phyloP scores from a whole-genome alignment of 208 protist genomes.

The Acanthamoeba triangularis region DNA sequence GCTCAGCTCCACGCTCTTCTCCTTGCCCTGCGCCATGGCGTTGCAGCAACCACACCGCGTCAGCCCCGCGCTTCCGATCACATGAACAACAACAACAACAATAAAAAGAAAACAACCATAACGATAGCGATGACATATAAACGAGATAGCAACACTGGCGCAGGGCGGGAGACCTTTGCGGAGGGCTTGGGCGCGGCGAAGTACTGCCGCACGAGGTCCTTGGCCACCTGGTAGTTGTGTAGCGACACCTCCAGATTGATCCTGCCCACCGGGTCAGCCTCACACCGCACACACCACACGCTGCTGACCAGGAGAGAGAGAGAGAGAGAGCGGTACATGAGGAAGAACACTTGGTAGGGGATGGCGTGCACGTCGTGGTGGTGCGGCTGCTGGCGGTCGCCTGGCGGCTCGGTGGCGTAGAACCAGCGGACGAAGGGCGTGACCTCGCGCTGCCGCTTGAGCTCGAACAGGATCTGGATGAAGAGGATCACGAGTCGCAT shows the following conservation, averaged over 20 bases:
- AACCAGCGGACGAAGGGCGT: slow-evolving; percentile 34
- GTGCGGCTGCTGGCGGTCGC: neutral
- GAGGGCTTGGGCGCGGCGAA: neutral
- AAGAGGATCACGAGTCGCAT: neutral
- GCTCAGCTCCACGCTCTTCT: slow-evolving; percentile 23
- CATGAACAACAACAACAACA: no score
- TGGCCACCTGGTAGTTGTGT: neutral
- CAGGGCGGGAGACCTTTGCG: neutral
- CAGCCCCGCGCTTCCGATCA: no score
- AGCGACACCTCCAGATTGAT: slow-evolving; percentile 33
- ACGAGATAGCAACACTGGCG: neutral
- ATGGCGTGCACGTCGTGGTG: slow-evolving; percentile 7
- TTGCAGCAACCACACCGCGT: neutral
- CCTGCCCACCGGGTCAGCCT: neutral
- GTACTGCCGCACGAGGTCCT: slow-evolving; percentile 11
- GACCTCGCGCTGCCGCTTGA: slow-evolving; percentile 37
- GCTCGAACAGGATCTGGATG: slow-evolving; percentile 49
- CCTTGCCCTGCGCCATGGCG: neutral
- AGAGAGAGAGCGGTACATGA: neutral
- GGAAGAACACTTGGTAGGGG: slow-evolving; percentile 17
- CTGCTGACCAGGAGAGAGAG: no score
- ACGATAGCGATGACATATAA: neutral
- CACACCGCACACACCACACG: neutral
- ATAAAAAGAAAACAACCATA: neutral
- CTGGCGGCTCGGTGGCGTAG: neutral